Conservation (phyloP, 306 rosid genomes). For the Quercus berberidifolia region DNA sequence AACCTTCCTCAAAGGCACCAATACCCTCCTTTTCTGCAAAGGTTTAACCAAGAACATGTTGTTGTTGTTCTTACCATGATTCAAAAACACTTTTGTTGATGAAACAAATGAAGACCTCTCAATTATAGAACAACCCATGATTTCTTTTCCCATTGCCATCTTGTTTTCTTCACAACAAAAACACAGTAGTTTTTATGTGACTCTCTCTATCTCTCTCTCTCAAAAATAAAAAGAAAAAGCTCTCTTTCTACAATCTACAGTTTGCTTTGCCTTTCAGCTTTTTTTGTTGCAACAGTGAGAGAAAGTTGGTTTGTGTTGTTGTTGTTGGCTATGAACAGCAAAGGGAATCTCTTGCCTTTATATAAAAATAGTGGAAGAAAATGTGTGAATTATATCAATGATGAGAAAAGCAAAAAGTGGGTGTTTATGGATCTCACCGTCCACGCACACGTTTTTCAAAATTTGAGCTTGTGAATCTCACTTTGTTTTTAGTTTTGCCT, state of each 20-base stretch:
- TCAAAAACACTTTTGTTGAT: constrained; percentile 24
- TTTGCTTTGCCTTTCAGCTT: neutral
- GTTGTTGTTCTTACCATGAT: neutral
- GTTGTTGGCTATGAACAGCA: constrained; percentile 20
- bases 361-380: neutral
- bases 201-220: neutral
- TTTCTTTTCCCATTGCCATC: constrained; percentile 65
- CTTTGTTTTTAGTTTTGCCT: neutral
- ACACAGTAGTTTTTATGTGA: too few relatives aligned
- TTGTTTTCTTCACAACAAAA: neutral
- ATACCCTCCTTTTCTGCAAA: constrained; percentile 21
- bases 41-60: constrained; percentile 26
- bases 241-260: neutral
- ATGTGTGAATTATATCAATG: too few relatives aligned
- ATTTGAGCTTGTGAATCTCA: constrained; percentile 27
- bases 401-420: constrained; percentile 3
- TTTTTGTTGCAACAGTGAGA: too few relatives aligned
- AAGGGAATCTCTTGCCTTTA: neutral
- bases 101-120: constrained; percentile 44
- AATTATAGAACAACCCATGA: constrained; percentile 40
- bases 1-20: constrained; percentile 34
- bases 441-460: constrained; percentile 27
- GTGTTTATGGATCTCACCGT: constrained; percentile 25
- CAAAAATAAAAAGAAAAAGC: neutral
- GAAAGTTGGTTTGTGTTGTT: neutral